Base-by-base conservation (phyloP, 148 eudicot genomes). In the Tetragonia tetragonoides region DNA sequence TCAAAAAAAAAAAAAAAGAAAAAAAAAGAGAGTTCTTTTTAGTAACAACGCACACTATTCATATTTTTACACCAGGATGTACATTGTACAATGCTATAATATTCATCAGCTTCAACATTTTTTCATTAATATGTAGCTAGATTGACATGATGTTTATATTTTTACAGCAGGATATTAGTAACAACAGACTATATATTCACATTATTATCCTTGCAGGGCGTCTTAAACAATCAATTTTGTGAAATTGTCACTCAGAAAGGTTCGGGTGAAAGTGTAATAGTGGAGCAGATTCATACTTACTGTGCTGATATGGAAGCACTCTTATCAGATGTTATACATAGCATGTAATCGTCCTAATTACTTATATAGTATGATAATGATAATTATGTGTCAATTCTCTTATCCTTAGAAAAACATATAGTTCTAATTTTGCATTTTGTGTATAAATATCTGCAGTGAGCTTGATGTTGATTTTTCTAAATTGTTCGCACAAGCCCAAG, bases 291-390 rank as follows among this genome's bases (percentile, higher is more conserved):
- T 23, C 34, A 38, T 59, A 68, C 49, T 5, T 83, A 75, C 28
- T 83, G 73, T 28, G 68, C 51, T 70, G 77, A 79, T 11, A 76
- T 79, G 76, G 85, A 79, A 54, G 56, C 73, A 18, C 56, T 83
- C 63, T 56, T 79, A 42, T 75, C 53, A 24, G 42, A 79, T 42
- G 24, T 73, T 60, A 66, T 44, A 23, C 39, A 66, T 46, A 65
- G 47, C 72, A 75, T 28, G 34, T 28, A 28, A 28, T 28, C 34
- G 34, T 28, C 34, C 34, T 28, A 28, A 28, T 28, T 0, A 28
- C 34, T 28, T 28, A 28, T 28, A 28, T 28, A 28, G 34, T 28
- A 28, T 28, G 34, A 28, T 28, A 28, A 0, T 28, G 34, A 28
- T 28, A 28, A 28, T 46, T 10, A 46, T 46, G 10, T 44, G 80